Conservation (phyloP, 352 stramenopile genomes). For the Thraustochytrium sp. region DNA sequence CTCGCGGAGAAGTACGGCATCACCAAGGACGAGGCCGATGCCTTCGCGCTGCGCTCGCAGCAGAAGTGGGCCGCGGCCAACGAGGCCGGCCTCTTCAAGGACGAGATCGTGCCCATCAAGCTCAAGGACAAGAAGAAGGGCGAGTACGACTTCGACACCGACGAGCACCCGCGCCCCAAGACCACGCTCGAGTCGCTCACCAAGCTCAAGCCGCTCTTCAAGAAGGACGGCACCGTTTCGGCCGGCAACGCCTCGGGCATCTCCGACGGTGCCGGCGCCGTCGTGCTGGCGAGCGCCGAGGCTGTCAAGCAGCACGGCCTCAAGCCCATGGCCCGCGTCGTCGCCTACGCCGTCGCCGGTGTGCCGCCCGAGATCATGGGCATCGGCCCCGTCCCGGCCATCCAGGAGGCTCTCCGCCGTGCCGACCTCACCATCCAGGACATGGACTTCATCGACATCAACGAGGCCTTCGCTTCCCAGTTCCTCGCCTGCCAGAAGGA, state of each 20-base stretch:
- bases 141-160: slow-evolving; percentile 58
- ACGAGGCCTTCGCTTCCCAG: slow-evolving; percentile 96
- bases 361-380: slow-evolving; percentile 95
- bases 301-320: slow-evolving; percentile 80
- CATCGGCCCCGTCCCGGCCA: slow-evolving; percentile 90
- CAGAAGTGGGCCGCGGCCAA: slow-evolving; percentile 80
- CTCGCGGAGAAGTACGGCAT: slow-evolving; percentile 89
- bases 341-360: slow-evolving; percentile 81
- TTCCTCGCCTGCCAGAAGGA: slow-evolving; percentile 92
- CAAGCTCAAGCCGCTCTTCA: slow-evolving; percentile 91
- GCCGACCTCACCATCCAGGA: slow-evolving; percentile 79
- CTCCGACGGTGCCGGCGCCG: slow-evolving; percentile 86
- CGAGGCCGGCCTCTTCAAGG: slow-evolving; percentile 81
- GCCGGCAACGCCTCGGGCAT: slow-evolving; percentile 92
- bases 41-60: slow-evolving; percentile 87
- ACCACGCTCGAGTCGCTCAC: slow-evolving; percentile 73
- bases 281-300: slow-evolving; percentile 88
- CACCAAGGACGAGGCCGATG: slow-evolving; percentile 86
- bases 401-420: slow-evolving; percentile 77
- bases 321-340: slow-evolving; percentile 81
- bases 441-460: slow-evolving; percentile 96
- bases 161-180: slow-evolving; percentile 73
- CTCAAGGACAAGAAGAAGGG: slow-evolving; percentile 75
- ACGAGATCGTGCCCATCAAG: slow-evolving; percentile 88
- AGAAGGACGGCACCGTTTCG: slow-evolving; percentile 93